Base-by-base conservation (phyloP, 2,329 filamentous ascomycete genomes). In the Ceratocystis harringtonii region DNA sequence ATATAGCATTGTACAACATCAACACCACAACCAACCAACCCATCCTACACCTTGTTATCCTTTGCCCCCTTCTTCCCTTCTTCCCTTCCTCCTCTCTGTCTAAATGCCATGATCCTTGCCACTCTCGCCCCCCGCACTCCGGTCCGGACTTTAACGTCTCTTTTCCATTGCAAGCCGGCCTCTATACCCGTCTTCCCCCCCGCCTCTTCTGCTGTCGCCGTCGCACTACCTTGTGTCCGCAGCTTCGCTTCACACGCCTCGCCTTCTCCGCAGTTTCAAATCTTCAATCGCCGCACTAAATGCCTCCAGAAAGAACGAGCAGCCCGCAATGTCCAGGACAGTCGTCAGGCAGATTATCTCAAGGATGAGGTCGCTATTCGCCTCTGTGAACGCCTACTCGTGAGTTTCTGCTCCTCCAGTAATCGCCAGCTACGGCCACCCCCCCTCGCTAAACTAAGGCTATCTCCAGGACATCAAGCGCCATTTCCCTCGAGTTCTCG, bases 221-320 rank as follows among this genome's bases (percentile, higher is more conserved):
- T 19, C 44, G 44, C 44, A 17, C 44, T 48, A 8, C n/a, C 44
- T 19, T 7, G 19, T 52, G 28, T 36, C 62, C 62, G 65, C 4
- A 41, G 30, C 5, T 55, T 67, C 8, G 65, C 65, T 41, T 64
- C 65, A n/a, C 66, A 67, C 45, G 22, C 66, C 19, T 28, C 66
- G 5, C 60, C 66, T n/a, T 50, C 66, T 12, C 66, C 66, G 22
- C 63, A 86, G 45, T 84, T 95, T 70, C 87, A 96, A 70, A 89
- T 99, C 74, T 99, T 99, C 83, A 95, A 95, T 76, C 84, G 86
- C 68, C 83, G 83, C 70, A 84, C 86, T 25, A 99, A 99, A 80
- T 92, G 89, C 80, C 78, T 94, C 61, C 94, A 99, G 74, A 95
- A 90, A 74, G 91, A 97, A 75, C 84, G 92, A 68, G 88, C 91